phyloP scores from a whole-genome alignment of 768 basidiomycete species.

The Serpula lacrymans region DNA sequence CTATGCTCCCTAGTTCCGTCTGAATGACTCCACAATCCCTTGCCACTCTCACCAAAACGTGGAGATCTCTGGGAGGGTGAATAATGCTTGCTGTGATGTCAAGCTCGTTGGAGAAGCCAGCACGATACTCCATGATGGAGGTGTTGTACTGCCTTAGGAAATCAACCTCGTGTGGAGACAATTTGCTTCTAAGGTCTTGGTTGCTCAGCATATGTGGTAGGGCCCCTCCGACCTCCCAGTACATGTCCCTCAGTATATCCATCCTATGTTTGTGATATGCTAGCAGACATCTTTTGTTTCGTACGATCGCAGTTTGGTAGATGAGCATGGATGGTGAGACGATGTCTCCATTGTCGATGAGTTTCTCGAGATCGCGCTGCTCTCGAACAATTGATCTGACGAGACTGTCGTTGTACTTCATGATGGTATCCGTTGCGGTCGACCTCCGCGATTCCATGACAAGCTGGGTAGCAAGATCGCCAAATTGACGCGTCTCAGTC shows the following conservation, averaged over 20 bases:
- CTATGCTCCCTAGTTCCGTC: constrained; percentile 86
- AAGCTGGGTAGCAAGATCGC: constrained; percentile 87
- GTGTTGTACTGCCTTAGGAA: constrained; percentile 80
- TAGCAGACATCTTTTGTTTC: constrained; percentile 94
- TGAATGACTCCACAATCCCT: constrained; percentile 90
- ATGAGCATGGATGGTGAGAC: constrained; percentile 64
- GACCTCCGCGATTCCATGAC: constrained; percentile 85
- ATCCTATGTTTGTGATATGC: constrained; percentile 89
- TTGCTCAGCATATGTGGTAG: constrained; percentile 77
- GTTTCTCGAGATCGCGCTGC: constrained; percentile 80
- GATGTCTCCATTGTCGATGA: constrained; percentile 45
- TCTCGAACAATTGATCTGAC: constrained; percentile 87
- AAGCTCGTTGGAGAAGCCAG: constrained; percentile 80
- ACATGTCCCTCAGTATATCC: constrained; percentile 80
- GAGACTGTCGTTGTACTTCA: constrained; percentile 89
- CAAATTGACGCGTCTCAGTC: constrained; percentile 62
- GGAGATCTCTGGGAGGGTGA: constrained; percentile 83
- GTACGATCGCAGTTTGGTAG: constrained; percentile 82
- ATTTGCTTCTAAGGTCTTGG: constrained; percentile 63
- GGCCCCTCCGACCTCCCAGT: constrained; percentile 87
- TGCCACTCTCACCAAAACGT: constrained; percentile 83
- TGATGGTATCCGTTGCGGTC: constrained; percentile 73
- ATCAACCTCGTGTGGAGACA: constrained; percentile 81
- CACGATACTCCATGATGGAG: constrained; percentile 79
- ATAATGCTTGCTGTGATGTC: constrained; percentile 84